Evolutionary conservation across 495 filamentous ascomycete genomes (phyloP).

Genomic region (Penicillium parvum): DNA sequence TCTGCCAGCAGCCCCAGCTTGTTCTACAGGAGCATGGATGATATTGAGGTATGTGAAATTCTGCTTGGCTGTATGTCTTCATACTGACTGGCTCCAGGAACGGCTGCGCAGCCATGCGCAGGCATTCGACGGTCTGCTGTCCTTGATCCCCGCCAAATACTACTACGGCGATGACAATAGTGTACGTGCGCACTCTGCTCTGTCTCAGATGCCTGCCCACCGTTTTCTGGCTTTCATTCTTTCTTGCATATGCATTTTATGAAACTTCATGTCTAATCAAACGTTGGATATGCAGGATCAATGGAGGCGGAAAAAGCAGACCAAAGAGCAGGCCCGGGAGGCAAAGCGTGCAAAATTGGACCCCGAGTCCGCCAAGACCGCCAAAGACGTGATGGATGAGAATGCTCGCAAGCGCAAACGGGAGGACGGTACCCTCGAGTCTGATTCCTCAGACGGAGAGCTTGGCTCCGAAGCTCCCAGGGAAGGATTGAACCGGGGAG

Average conservation of each 20-base stretch:
- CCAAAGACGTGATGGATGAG: conserved; percentile 82
- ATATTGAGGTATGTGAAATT: conserved; percentile 41
- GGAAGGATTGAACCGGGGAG: conserved; percentile 38
- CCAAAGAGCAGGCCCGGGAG: conserved; percentile 72
- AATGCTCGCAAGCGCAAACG: conserved; percentile 68
- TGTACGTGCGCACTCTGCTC: conserved; percentile 52
- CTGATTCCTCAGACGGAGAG: conserved; percentile 42
- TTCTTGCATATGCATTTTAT: conserved; percentile 3
- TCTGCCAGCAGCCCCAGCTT: background rate
- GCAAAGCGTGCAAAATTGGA: conserved; percentile 81
- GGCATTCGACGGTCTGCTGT: conserved; percentile 87
- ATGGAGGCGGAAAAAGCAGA: conserved; percentile 85
- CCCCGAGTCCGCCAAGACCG: conserved; percentile 72
- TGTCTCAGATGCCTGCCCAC: conserved; percentile 1
- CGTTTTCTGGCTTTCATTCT: conserved; percentile 3
- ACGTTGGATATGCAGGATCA: conserved; percentile 56
- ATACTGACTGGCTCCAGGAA: conserved; percentile 47
- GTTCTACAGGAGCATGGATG: conserved; percentile 32
- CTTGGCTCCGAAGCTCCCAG: conserved; percentile 39
- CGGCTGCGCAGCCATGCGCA: conserved; percentile 79
- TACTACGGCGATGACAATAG: conserved; percentile 84
- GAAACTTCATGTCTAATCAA: conserved; percentile 33
- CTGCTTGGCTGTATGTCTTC: background rate
- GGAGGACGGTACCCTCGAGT: conserved; percentile 43
- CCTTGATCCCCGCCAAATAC: conserved; percentile 86